Base-by-base conservation (phyloP, 345 rosid species). In the Sapria himalayana region DNA sequence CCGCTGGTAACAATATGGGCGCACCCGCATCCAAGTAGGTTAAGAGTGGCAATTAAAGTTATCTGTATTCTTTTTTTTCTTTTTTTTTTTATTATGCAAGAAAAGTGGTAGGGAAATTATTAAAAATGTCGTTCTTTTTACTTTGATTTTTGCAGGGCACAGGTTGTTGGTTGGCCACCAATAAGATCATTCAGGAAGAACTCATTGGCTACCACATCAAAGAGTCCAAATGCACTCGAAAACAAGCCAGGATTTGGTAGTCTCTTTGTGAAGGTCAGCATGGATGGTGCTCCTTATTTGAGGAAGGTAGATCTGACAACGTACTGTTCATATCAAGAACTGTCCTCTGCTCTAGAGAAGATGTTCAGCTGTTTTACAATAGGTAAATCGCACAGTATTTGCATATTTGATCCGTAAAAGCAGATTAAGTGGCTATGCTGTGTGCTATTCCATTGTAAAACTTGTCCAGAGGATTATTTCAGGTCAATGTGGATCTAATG, bases 161-260 rank as follows among this genome's bases (percentile, higher is more conserved):
- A 74, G 52, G 91, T 85, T 25, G 85, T 85, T 63, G 96, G 96
- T 36, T 85, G 96, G 96, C 93, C 96, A 21, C 96, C 96, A 9
- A 58, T 85, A 4, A 72, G 84, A 64, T 64, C 96, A 3, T 80
- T 57, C 57, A 57, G 96, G 62, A 74, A 78, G 62, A 85, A 76
- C 42, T 60, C 78, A 9, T 53, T 85, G 67, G 85, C 76, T 1
- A 52, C 78, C 19, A 50, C 68, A 40, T 74, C 79, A 3, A 85
- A 71, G 80, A 75, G 69, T 61, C 79, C 62, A 29, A 81, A 76
- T 13, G 96, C 79, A 60, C 85, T 80, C 32, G 91, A 85, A 73
- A 89, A 93, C 37, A 79, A 76, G 24, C 85, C 81, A 1, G 69
- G 78, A 60, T 72, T 61, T 21, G 70, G 73, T 44, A 59, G 75